Evolutionary conservation across 1,284 basidiomycete species (phyloP), one percentile per base, ranked within the genome.

Genomic region (Tilletia setariae): DNA sequence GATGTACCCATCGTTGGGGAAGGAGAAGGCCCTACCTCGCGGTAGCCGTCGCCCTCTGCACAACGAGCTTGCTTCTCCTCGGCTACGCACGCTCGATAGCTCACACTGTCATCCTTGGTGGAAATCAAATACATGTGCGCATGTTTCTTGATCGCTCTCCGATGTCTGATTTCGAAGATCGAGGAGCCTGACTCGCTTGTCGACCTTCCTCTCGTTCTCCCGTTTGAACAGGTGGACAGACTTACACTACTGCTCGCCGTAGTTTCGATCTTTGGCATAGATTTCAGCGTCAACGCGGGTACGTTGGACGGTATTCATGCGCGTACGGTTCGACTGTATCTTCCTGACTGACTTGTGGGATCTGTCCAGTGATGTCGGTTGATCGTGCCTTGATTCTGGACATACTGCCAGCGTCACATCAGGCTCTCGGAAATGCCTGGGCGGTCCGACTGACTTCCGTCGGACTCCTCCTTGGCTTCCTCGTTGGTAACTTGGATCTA

Each of bases 341-440:
- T 13, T 53, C 51, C 1, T 53, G 15, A 7, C 28, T 23, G 7
- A 25, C 51, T 7, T 25, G 2, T 62, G 15, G 6, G 23, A 25
- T 46, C 1, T 32, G 7, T 19, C n/a, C 43, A 35, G 51, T 56
- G 0, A 61, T 68, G 63, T 28, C 32, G 28, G 32, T 91, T 32
- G 91, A 93, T 79, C 90, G 92, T 49, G 90, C 91, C 0, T 85
- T 93, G 4, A 84, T 93, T 19, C 89, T 94, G 0, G 87, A 88
- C 76, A 85, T 86, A 1, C 77, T 87, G 0, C 83, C 85, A 3
- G 85, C 90, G 0, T 83, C 86, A 0, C 86, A 89, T 63, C 95
- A 98, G 82, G 89, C 93, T 8, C 86, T 88, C 23, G 94, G 90
- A 0, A 97, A 94, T 81, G 95, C 94, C 0, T 98, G 95, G 94